These are phyloP conservation scores for Scopulariopsis brevicaulis DNA, from an alignment of 2,329 filamentous ascomycete species.

Conservation along the genomic window DNA sequence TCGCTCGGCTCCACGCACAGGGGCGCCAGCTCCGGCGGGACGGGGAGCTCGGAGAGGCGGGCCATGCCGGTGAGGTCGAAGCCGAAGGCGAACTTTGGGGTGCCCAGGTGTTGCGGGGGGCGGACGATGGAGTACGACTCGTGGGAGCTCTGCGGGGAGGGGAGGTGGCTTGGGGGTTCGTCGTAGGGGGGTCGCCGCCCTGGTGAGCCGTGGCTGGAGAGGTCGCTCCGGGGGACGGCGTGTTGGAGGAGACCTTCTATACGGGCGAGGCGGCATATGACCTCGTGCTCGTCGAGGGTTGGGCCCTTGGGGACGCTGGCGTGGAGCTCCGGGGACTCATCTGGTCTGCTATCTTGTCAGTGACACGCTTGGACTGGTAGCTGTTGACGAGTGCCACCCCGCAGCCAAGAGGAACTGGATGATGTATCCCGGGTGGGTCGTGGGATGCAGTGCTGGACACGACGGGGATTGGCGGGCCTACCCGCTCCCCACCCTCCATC, in stretches of 20 bases:
- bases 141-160: not conserved
- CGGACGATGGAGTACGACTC: not conserved
- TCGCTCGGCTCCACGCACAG: not conserved
- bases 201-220: not conserved
- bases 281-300: not conserved
- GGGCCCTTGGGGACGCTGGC: not conserved
- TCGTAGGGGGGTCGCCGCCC: not conserved
- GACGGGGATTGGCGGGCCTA: too few relatives aligned
- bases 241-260: constrained; percentile 1
- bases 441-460: too few relatives aligned
- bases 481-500: too few relatives aligned
- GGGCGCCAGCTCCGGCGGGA: constrained; percentile 2
- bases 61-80: constrained; percentile 6
- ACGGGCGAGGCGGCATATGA: constrained; percentile 1
- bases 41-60: constrained; percentile 2
- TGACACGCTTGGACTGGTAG: not conserved
- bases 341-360: not conserved
- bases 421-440: too few relatives aligned
- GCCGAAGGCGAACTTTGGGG: constrained; percentile 2
- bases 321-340: not conserved
- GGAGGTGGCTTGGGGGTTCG: not conserved
- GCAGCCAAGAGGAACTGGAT: not conserved
- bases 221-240: not conserved
- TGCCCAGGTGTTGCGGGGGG: not conserved
- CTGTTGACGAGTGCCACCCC: not conserved